Evolutionary conservation across 2,329 filamentous ascomycete genomes (phyloP).

Genomic region (Beauveria sp.): DNA sequence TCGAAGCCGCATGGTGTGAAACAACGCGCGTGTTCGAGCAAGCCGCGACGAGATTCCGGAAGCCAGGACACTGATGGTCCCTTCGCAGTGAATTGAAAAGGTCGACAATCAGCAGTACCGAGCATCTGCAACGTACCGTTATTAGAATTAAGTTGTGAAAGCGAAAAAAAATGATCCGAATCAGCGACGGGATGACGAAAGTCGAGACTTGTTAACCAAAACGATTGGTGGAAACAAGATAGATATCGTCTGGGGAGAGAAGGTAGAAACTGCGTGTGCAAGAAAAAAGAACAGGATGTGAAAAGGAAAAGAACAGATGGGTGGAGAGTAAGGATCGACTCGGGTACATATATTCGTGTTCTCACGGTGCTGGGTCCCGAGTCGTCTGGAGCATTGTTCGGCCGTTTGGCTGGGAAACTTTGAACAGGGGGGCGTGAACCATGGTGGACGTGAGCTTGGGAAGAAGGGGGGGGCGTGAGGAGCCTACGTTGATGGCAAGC

Average conservation of each 20-base stretch:
- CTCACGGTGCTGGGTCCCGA: background rate
- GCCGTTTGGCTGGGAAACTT: conserved; percentile 2
- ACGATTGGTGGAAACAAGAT: conserved; percentile 9
- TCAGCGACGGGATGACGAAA: conserved; percentile 10
- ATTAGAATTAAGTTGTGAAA: conserved; percentile 8
- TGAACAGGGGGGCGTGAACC: background rate
- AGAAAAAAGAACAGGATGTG: background rate
- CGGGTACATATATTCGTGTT: conserved; percentile 8
- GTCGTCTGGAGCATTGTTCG: conserved; percentile 1
- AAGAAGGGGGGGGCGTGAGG: background rate
- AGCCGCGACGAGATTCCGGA: background rate
- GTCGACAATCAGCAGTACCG: background rate
- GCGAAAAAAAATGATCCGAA: background rate
- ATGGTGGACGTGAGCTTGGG: background rate
- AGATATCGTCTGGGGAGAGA: conserved; percentile 5
- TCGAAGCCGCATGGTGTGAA: background rate
- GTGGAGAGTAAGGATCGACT: conserved; percentile 3
- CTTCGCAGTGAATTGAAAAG: background rate
- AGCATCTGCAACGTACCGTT: background rate
- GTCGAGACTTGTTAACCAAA: conserved; percentile 7
- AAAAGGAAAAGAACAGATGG: background rate
- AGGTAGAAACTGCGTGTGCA: background rate
- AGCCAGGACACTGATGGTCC: background rate
- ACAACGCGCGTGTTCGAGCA: background rate
- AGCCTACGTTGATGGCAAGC: background rate